These are phyloP conservation scores for maize (Zea mays) DNA, from an alignment of 176 grass and related monocot species.

Conservation along the genomic window Zm-B73-REFERENCE-NAM-5.0 NC_050101.1:170857001-170857500, in stretches of 20 bases:
- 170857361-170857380: too few species aligned
- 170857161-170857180: background rate
- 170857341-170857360: too few species aligned
- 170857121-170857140: background rate
- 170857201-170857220: background rate
- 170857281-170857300: too few species aligned
- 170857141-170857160: background rate
- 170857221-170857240: background rate
- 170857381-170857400: too few species aligned
- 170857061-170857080: background rate
- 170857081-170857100: background rate
- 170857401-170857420: too few species aligned
- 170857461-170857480: too few species aligned
- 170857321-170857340: too few species aligned
- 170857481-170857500: background rate
- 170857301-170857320: too few species aligned
- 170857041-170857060: slow-evolving; percentile 7
- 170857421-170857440: too few species aligned
- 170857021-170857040: slow-evolving; percentile 62
- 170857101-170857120: background rate
- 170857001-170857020: slow-evolving; percentile 62
- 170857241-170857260: too few species aligned
- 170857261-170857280: too few species aligned
- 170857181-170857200: slow-evolving; percentile 14
- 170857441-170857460: too few species aligned